phyloP scores from a whole-genome alignment of 306 rosid genomes.

The Cyclanthera cordifolia region DNA sequence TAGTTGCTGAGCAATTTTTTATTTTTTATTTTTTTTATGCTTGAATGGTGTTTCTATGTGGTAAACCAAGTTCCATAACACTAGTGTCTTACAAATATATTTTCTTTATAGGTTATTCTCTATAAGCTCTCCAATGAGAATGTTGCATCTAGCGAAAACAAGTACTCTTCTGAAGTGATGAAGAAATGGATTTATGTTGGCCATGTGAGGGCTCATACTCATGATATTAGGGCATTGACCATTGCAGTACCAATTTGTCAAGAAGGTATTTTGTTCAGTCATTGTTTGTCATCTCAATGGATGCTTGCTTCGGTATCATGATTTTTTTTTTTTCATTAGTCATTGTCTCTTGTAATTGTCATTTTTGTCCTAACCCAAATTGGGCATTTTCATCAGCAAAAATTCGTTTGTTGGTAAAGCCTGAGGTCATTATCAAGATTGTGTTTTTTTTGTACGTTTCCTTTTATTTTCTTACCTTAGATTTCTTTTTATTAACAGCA shows the following conservation, averaged over 20 bases:
- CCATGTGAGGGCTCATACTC: constrained; percentile 66
- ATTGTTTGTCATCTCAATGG: background rate
- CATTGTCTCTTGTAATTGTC: background rate
- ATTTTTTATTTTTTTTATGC: background rate
- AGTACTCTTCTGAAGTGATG: constrained; percentile 17
- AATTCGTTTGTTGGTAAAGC: background rate
- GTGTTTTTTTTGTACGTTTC: background rate
- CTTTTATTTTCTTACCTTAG: background rate
- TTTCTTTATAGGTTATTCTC: constrained; percentile 65
- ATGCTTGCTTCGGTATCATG: no score
- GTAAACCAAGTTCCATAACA: background rate
- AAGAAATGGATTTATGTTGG: constrained; percentile 83
- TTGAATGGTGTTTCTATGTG: background rate
- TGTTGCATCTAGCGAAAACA: constrained; percentile 23
- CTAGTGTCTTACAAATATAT: background rate
- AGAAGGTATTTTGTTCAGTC: constrained; percentile 48
- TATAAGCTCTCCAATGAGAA: constrained; percentile 58
- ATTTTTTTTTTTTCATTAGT: constrained; percentile 9
- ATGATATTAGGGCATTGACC: constrained; percentile 74
- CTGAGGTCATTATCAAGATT: background rate
- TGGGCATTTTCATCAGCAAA: background rate
- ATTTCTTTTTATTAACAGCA: constrained; percentile 19
- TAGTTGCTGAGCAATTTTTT: background rate
- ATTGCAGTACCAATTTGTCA: constrained; percentile 74
- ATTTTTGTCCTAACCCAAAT: no score